Evolutionary conservation across 768 basidiomycete genomes (phyloP), one percentile per base, ranked within the genome.

Genomic region (Hortiboletus campestris): DNA sequence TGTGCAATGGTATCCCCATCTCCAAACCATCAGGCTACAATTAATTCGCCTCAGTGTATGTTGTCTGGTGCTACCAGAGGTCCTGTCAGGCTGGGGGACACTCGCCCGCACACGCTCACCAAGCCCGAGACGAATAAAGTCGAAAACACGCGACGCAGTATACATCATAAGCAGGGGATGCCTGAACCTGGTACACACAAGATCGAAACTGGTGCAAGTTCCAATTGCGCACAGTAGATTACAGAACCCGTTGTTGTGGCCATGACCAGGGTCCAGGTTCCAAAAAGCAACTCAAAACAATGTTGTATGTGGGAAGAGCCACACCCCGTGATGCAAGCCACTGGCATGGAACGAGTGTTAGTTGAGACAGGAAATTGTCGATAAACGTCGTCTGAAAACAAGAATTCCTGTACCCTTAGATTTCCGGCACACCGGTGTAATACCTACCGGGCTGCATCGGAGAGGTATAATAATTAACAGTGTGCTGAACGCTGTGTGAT

Each of bases 341-440:
- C 29, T 17, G 19, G 20, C 25, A 52, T 16, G 12, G 48, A 50
- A 62, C 2, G 43, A 25, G 40, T 48, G 38, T 46, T 8, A 29
- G 5, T n/a, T 13, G 34, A 34, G 39, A 19, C 4, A 10, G 43
- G n/a, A 31, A 46, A n/a, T 4, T n/a, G 14, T 29, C 32, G 25
- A 29, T 14, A 10, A 22, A 11, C n/a, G 13, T 34, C 14, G 6
- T 25, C 8, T 29, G 4, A 29, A 36, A 28, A 16, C 10, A 16
- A 55, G 3, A 11, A 42, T 22, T 1, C 9, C 16, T 10, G 7
- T 35, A 22, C 9, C 31, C 32, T 61, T 41, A 72, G 19, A 71
- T 28, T 40, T 71, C 71, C 6, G 70, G 69, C 14, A 32, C 40
- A 3, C 71, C 67, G 36, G 42, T 64, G 39, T 72, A 71, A 25